Evolutionary conservation across 208 protist species (phyloP), one percentile per base, ranked within the genome.

Genomic region (Acanthamoeba lugdunensis): DNA sequence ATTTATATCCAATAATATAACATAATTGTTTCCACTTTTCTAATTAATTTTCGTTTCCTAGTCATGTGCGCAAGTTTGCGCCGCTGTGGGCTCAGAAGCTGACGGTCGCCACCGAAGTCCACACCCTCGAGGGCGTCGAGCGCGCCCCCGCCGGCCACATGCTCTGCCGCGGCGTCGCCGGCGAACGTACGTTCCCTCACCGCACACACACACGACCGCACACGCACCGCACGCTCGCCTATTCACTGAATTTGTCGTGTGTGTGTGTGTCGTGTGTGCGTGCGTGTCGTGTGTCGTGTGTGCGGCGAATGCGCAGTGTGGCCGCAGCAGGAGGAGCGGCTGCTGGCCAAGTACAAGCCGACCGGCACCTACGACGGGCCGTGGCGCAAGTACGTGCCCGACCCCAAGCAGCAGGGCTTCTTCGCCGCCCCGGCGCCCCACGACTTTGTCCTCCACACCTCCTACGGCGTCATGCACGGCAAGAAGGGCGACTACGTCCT

Each of bases 401-500:
- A 81, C 71, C 71, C 41, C 37, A 50, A 37, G 37, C 41, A 37
- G 37, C 21, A 23, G 37, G 71, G 71, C 71, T 81, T 81, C 71
- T 81, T 45, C 41, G 71, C 71, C 71, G 3, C 41, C 9, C 71
- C 30, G n/a, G 71, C 37, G 37, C 30, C 41, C 37, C 71, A 81
- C 71, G 37, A 37, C n/a, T 81, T 81, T 9, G 71, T 52, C 21
- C 21, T 81, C 14, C 30, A 81, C 37, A 81, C 71, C 71, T 81
- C 71, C n/a, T 81, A 81, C 21, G 71, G 71, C 71, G 18, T 18
- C 71, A 81, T 81, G 71, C 71, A 41, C 71, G 71, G 37, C 71
- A 81, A 81, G 71, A 81, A 81, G 71, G 71, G 71, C 30, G 71
- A 81, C 71, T 81, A 81, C 71, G 37, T 79, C 71, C 28, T 79